phyloP scores from a whole-genome alignment of 805 yeast genomes.

The Nakazawaea wickerhamii region DNA sequence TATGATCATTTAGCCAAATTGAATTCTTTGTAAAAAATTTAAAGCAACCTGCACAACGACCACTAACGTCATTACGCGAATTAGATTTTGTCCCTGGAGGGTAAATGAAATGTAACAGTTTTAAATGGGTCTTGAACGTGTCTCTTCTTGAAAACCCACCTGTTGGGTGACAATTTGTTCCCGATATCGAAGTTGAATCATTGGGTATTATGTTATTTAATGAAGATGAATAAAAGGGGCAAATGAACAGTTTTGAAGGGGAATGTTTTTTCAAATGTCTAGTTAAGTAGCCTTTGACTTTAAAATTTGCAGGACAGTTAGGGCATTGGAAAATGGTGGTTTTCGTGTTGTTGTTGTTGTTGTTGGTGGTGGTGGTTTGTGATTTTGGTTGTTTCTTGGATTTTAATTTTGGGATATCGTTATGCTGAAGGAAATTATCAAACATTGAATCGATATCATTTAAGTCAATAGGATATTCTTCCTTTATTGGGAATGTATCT shows the following conservation, averaged over 20 bases:
- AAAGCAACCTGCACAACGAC: slow-evolving; percentile 53
- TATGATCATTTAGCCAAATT: slow-evolving; percentile 48
- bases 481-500: too few species aligned
- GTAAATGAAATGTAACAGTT: slow-evolving; percentile 50
- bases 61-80: slow-evolving; percentile 36
- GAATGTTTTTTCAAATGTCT: slow-evolving; percentile 52
- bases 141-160: slow-evolving; percentile 59
- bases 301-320: slow-evolving; percentile 43
- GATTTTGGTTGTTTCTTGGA: neutral
- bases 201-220: neutral
- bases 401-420: slow-evolving; percentile 1
- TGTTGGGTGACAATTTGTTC: slow-evolving; percentile 45
- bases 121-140: slow-evolving; percentile 53
- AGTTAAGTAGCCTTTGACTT: slow-evolving; percentile 48
- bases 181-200: slow-evolving; percentile 10
- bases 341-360: neutral
- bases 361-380: neutral
- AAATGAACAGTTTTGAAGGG: slow-evolving; percentile 42
- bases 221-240: slow-evolving; percentile 37
- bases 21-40: slow-evolving; percentile 41
- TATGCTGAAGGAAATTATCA: slow-evolving; percentile 3
- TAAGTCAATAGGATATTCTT: slow-evolving; percentile 5
- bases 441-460: slow-evolving; percentile 6
- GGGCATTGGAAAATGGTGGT: slow-evolving; percentile 29
- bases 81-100: slow-evolving; percentile 49